A percentile compares a stretch with the other conserved stretches of the same genome.
These are phyloP conservation scores for Colletotrichum chrysophilum DNA, from an alignment of 2,329 filamentous ascomycete species.

Conservation along the genomic window DNA sequence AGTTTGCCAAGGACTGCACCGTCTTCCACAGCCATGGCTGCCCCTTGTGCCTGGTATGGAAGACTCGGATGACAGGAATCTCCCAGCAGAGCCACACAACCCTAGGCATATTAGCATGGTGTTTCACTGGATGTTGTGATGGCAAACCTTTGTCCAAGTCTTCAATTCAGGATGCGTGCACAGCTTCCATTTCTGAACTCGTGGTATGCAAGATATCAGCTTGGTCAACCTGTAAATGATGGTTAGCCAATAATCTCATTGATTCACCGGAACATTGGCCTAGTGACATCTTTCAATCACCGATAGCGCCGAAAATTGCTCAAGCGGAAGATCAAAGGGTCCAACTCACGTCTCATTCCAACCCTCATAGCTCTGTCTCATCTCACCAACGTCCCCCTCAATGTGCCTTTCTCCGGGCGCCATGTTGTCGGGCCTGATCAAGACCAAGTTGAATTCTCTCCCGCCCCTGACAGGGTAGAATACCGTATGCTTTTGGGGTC, in stretches of 20 bases:
- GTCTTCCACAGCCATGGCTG: constrained; percentile 30
- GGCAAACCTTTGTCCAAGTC: background rate
- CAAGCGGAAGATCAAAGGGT: background rate
- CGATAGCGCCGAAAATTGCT: background rate
- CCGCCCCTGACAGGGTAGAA: constrained; percentile 8
- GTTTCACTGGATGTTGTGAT: background rate
- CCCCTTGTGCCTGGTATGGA: constrained; percentile 30
- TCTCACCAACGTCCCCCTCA: background rate
- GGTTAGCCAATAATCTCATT: background rate
- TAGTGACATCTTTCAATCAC: background rate
- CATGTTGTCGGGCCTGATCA: background rate
- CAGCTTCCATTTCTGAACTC: constrained; percentile 15
- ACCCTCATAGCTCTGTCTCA: background rate
- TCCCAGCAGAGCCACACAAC: constrained; percentile 21
- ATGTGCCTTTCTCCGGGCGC: background rate
- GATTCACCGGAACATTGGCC: background rate
- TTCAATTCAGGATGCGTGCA: background rate
- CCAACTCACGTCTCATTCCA: constrained; percentile 11
- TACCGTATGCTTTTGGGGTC: background rate
- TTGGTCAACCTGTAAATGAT: background rate
- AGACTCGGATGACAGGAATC: constrained; percentile 22
- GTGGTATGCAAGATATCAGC: background rate
- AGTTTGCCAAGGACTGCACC: constrained; percentile 26
- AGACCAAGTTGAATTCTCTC: constrained; percentile 1
- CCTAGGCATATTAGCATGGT: background rate